Evolutionary conservation across 352 stramenopile species (phyloP).

Genomic region (Globisporangium yorkense): DNA sequence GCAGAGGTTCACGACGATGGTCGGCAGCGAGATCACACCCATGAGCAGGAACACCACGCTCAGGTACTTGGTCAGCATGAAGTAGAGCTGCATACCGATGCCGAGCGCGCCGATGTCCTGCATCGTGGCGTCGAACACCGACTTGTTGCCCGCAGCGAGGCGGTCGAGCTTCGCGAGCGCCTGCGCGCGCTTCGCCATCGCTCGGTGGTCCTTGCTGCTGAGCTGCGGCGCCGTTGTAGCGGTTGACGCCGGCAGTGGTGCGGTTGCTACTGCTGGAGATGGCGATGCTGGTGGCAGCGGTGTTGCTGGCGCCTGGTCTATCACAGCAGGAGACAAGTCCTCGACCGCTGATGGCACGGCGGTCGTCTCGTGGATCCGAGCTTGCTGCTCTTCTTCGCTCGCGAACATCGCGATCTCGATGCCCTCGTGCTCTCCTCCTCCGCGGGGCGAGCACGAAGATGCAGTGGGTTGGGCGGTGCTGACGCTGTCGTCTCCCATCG

Average conservation of each 20-base stretch:
- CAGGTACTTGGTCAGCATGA: constrained; percentile 80
- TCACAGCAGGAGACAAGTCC: neutral
- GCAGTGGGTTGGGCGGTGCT: too few relatives aligned
- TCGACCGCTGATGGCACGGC: neutral
- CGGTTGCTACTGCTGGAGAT: too few relatives aligned
- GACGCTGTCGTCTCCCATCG: too few relatives aligned
- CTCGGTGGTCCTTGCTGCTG: constrained; percentile 11
- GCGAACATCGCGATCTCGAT: constrained; percentile 12
- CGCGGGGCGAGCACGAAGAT: neutral
- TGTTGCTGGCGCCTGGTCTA: neutral
- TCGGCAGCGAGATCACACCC: constrained; percentile 54
- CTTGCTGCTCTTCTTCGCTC: constrained; percentile 7
- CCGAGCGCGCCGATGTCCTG: constrained; percentile 68
- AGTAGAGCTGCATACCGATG: constrained; percentile 83
- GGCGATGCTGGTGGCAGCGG: neutral
- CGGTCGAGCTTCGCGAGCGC: constrained; percentile 41
- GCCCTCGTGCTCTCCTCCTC: neutral
- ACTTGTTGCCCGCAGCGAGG: constrained; percentile 59
- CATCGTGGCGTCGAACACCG: constrained; percentile 55
- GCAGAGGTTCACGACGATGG: constrained; percentile 57
- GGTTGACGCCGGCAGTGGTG: neutral
- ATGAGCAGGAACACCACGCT: constrained; percentile 59
- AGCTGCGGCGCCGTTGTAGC: neutral
- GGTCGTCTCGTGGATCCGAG: neutral
- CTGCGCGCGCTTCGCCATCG: constrained; percentile 50